Evolutionary conservation across 2,329 filamentous ascomycete genomes (phyloP), one percentile per base, ranked within the genome.

Genomic region (Colletotrichum sp.): DNA sequence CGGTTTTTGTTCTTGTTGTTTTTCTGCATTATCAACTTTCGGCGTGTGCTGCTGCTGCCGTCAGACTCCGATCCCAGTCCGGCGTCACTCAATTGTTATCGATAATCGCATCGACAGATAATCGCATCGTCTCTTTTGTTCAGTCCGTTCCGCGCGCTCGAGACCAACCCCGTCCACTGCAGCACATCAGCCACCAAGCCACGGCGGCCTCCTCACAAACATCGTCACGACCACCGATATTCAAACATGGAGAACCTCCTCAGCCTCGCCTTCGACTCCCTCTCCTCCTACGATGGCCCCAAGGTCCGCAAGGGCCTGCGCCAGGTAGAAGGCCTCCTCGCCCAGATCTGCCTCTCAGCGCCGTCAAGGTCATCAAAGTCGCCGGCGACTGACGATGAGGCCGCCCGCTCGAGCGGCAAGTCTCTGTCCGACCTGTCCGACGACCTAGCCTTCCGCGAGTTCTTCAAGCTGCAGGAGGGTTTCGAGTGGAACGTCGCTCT

Each of bases 401-500:
- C 64, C 26, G 18, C 39, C n/a, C 64, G 30, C 4, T 13, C 39
- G 78, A 79, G 34, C 68, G 81, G 87, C 68, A 96, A 95, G 85
- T 89, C 89, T 16, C 89, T 98, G 66, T 87, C 87, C 26, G 93
- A 95, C 73, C 87, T 98, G 77, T 90, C 91, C 67, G 91, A 93
- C 78, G 97, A 99, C 84, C 95, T 95, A 24, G 96, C 96, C 24
- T 99, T 98, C 83, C 90, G 95, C 79, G 96, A 98, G 85, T 99
- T 99, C 88, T 98, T 98, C 88, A 95, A 98, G 84, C 85, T 99
- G 79, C 97, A 99, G 84, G 96, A 99, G 82, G 95, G 96, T 4
- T 99, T 99, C 83, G 95, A 99, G 87, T 99, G 96, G 95, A 99
- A 99, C 86, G 95, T 99, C 71, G 94, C 95, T 16, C 93, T 95